These are phyloP conservation scores for Bipolaris victoriae DNA, from an alignment of 2,329 filamentous ascomycete species.

Conservation along the genomic window DNA sequence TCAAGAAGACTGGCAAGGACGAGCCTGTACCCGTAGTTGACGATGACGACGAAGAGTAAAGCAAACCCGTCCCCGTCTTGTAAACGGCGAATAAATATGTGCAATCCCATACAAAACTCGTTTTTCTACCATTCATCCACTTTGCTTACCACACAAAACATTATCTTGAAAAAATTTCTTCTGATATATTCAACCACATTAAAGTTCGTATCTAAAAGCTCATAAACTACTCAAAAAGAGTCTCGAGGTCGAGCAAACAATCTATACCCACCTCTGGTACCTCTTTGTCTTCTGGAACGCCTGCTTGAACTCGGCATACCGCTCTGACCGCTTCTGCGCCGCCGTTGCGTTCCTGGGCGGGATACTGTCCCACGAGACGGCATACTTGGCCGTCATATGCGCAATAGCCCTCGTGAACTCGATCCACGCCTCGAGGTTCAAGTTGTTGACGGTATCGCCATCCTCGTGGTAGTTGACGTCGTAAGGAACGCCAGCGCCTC, in stretches of 20 bases:
- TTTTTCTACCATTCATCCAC: not conserved
- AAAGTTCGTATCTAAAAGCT: not conserved
- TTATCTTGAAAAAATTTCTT: not conserved
- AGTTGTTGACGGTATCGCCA: constrained; percentile 46
- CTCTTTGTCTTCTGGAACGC: constrained; percentile 29
- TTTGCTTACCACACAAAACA: not conserved
- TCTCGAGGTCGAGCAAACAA: not conserved
- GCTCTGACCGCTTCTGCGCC: constrained; percentile 27
- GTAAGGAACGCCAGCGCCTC: constrained; percentile 51
- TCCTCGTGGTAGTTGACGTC: constrained; percentile 48
- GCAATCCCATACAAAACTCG: not conserved
- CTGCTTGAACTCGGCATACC: constrained; percentile 25
- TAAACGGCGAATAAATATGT: not conserved
- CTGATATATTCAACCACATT: not conserved
- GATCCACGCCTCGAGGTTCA: constrained; percentile 51
- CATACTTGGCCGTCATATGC: constrained; percentile 46
- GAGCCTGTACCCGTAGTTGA: constrained; percentile 43
- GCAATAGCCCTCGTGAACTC: constrained; percentile 67
- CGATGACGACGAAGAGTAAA: constrained; percentile 38
- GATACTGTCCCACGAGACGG: constrained; percentile 40
- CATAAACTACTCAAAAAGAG: not conserved
- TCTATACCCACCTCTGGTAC: constrained; percentile 31
- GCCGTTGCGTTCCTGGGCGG: constrained; percentile 36
- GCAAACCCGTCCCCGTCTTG: not conserved
- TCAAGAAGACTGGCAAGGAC: constrained; percentile 36